Base-by-base conservation (phyloP, 2,329 filamentous ascomycete genomes). In the Trematosphaeria pertusa region DNA sequence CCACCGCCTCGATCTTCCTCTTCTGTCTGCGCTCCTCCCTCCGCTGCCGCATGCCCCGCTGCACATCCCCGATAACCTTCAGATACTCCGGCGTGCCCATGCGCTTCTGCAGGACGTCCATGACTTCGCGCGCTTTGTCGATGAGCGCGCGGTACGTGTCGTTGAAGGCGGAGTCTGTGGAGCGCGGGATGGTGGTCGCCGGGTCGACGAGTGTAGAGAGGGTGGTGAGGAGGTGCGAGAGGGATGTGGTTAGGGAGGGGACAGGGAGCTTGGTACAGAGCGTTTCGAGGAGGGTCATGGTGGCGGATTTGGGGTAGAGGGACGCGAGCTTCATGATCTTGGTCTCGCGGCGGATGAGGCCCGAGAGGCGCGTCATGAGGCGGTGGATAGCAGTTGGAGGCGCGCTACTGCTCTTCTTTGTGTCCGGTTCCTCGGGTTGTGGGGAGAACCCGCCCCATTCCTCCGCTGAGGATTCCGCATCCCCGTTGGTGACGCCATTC, bases 161-260 rank as follows among this genome's bases (percentile, higher is more conserved):
- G 37, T 87, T 83, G 50, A 93, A 90, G 1, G 81, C 81, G 2
- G 85, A 78, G 61, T 95, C 89, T 5, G 82, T 82, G 21, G 87
- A 88, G 54, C 85, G 86, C 0, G 90, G 89, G 11, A 82, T 75
- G 0, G 87, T 83, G 38, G 93, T 91, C 1, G 83, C 83, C 1
- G 87, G 80, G 67, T 97, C 91, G 0, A 91, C 95, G 28, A 99
- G 77, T 66, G 94, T 89, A 65, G 93, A 87, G 5, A 97, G 81
- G 0, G 87, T 86, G 4, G 84, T 76, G 1, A 90, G 78, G 34
- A 89, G 77, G 19, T 78, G 77, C 54, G 85, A 82, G 14, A 95
- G 77, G 1, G 85, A 87, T 0, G 84, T 80, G 1, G 76, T 68
- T 7, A 93, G 78, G 3, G 83, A 76, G 2, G 80, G 74, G 1